These are phyloP conservation scores for Pistacia vera DNA, from an alignment of 345 rosid species.

Conservation along the genomic window DNA sequence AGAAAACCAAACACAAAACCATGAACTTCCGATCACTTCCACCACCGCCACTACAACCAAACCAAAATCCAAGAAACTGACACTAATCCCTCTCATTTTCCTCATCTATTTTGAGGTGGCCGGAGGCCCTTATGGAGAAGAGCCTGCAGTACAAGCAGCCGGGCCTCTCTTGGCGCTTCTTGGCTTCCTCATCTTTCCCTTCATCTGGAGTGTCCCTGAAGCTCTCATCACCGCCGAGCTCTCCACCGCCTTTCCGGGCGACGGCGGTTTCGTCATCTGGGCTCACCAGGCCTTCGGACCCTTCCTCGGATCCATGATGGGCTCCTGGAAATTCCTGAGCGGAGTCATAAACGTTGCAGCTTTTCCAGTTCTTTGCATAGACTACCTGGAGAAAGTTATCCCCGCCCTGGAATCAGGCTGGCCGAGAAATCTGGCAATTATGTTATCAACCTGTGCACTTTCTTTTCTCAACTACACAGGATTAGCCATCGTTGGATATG, in stretches of 20 bases:
- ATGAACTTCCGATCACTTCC: conserved; percentile 6
- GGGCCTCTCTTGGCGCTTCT: conserved; percentile 60
- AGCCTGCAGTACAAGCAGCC: conserved; percentile 57
- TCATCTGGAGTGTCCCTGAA: conserved; percentile 74
- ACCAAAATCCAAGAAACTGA: conserved; percentile 39
- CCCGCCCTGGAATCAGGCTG: conserved; percentile 39
- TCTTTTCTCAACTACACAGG: conserved; percentile 60
- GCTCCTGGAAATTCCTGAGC: conserved; percentile 59
- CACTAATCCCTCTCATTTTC: conserved; percentile 62
- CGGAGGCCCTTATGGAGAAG: conserved; percentile 71
- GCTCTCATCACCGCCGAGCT: conserved; percentile 82
- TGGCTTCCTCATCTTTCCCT: conserved; percentile 67
- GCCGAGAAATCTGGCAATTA: conserved; percentile 40
- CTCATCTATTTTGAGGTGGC: conserved; percentile 72
- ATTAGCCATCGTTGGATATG: conserved; percentile 53
- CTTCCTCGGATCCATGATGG: conserved; percentile 60
- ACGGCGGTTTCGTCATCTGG: conserved; percentile 78
- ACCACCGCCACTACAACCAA: not conserved
- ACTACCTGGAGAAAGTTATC: conserved; percentile 45
- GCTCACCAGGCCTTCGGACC: conserved; percentile 58
- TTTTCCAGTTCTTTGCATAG: conserved; percentile 50
- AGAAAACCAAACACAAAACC: not conserved
- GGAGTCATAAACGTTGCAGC: conserved; percentile 65
- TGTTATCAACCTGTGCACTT: conserved; percentile 36
- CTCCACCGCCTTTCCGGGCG: conserved; percentile 64